Conservation (phyloP, 495 filamentous ascomycete genomes). For the Cercophora newfieldiana region DNA sequence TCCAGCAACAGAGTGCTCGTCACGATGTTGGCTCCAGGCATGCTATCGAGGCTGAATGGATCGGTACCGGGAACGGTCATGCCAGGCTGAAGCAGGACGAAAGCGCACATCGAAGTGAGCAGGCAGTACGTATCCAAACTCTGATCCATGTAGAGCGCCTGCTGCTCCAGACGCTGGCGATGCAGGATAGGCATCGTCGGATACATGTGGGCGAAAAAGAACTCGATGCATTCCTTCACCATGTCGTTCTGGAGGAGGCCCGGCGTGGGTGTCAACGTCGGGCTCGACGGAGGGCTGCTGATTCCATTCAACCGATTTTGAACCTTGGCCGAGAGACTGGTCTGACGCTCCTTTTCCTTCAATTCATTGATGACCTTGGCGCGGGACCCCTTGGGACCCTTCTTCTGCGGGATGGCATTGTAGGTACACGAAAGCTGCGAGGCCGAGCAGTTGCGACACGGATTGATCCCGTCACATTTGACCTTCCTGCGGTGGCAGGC, state of each 20-base stretch:
- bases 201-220: conserved; percentile 83
- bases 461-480: conserved; percentile 70
- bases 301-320: conserved; percentile 47
- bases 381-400: conserved; percentile 78
- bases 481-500: conserved; percentile 84
- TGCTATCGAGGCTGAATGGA: conserved; percentile 52
- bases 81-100: conserved; percentile 81
- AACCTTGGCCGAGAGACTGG: conserved; percentile 54
- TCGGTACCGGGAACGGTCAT: conserved; percentile 60
- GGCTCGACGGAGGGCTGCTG: conserved; percentile 44
- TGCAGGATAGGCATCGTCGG: conserved; percentile 80
- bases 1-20: conserved; percentile 67
- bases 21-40: conserved; percentile 54
- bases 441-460: conserved; percentile 69
- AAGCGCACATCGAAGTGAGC: conserved; percentile 74
- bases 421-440: conserved; percentile 74
- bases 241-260: conserved; percentile 61
- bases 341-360: conserved; percentile 63
- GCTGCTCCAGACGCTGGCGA: conserved; percentile 63
- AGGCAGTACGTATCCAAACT: conserved; percentile 78
- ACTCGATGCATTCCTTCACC: conserved; percentile 71
- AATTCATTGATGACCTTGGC: conserved; percentile 82
- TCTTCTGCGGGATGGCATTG: conserved; percentile 82
- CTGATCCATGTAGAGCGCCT: conserved; percentile 62
- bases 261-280: conserved; percentile 50